phyloP scores from a whole-genome alignment of 139 green algal species.

The Coccomyxa sp. region DNA sequence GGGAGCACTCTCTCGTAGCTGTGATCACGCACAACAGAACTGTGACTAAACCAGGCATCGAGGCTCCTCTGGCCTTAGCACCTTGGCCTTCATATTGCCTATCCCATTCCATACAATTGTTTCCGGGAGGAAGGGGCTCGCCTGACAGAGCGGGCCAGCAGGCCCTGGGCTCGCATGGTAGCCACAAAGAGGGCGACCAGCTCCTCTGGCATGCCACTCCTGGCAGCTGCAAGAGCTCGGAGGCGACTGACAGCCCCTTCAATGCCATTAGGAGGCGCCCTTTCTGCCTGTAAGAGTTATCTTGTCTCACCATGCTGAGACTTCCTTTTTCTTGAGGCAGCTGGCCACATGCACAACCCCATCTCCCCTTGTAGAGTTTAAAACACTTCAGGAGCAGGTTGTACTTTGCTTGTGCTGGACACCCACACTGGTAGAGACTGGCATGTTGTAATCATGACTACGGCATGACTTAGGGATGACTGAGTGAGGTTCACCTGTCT shows the following conservation, averaged over 20 bases:
- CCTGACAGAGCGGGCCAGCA: slow-evolving; percentile 49
- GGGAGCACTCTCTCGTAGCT: too few species aligned
- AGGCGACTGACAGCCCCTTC: slow-evolving; percentile 4
- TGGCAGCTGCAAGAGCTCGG: slow-evolving; percentile 6
- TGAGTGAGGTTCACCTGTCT: too few species aligned
- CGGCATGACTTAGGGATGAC: too few species aligned
- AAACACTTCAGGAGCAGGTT: not conserved
- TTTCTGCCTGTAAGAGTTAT: not conserved
- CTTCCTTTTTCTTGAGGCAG: not conserved
- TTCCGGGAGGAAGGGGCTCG: not conserved
- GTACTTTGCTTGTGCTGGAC: too few species aligned
- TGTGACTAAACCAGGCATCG: not conserved
- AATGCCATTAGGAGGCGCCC: slow-evolving; percentile 3
- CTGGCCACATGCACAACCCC: not conserved
- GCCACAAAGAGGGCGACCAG: slow-evolving; percentile 69
- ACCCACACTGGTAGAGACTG: too few species aligned
- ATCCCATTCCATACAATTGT: not conserved
- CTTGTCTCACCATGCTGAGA: not conserved
- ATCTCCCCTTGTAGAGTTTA: too few species aligned
- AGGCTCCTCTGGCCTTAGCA: not conserved
- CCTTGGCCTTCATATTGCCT: not conserved
- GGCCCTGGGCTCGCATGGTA: slow-evolving; percentile 55
- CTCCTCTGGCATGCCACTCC: slow-evolving; percentile 43
- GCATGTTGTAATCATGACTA: too few species aligned
- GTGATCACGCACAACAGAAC: not conserved